Conservation (phyloP, 1,284 basidiomycete species). For the Takashimella koratensis region DNA sequence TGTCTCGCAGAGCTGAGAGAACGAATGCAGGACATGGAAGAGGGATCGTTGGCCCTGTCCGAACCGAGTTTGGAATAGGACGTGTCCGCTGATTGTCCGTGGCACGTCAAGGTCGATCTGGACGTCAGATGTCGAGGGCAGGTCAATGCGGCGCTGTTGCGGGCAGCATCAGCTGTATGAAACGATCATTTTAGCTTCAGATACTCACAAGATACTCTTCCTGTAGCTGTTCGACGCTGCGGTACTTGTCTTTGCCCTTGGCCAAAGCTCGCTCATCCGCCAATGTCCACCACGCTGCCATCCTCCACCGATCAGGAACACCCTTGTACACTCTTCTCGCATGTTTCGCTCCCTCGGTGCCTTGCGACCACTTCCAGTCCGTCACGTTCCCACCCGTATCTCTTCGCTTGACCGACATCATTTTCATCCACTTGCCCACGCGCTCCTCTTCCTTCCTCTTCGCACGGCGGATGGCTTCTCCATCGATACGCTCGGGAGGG, state of each 20-base stretch:
- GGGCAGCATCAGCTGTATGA: not conserved
- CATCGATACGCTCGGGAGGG: slow-evolving; percentile 8
- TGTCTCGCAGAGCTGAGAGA: slow-evolving; percentile 75
- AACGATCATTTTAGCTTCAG: not conserved
- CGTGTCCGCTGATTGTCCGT: slow-evolving; percentile 89
- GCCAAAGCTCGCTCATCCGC: slow-evolving; percentile 46
- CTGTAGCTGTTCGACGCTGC: slow-evolving; percentile 25
- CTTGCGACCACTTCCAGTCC: slow-evolving; percentile 63
- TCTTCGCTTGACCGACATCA: slow-evolving; percentile 63
- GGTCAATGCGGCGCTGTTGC: slow-evolving; percentile 60
- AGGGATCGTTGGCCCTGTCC: slow-evolving; percentile 89
- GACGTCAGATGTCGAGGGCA: slow-evolving; percentile 82
- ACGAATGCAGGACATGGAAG: slow-evolving; percentile 90
- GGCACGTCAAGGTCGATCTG: slow-evolving; percentile 99
- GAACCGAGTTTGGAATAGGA: slow-evolving; percentile 92
- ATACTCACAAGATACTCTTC: slow-evolving; percentile 55
- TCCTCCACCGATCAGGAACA: slow-evolving; percentile 91
- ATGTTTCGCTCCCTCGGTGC: slow-evolving; percentile 59
- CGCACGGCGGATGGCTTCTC: slow-evolving; percentile 10
- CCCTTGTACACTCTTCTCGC: slow-evolving; percentile 73
- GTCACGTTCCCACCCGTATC: slow-evolving; percentile 74
- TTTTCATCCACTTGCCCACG: slow-evolving; percentile 81
- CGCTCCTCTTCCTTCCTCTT: slow-evolving; percentile 62
- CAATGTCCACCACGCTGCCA: slow-evolving; percentile 84
- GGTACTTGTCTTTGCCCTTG: not conserved